Base-by-base conservation (phyloP, 2,329 filamentous ascomycete genomes). In the Periconia digitata region DNA sequence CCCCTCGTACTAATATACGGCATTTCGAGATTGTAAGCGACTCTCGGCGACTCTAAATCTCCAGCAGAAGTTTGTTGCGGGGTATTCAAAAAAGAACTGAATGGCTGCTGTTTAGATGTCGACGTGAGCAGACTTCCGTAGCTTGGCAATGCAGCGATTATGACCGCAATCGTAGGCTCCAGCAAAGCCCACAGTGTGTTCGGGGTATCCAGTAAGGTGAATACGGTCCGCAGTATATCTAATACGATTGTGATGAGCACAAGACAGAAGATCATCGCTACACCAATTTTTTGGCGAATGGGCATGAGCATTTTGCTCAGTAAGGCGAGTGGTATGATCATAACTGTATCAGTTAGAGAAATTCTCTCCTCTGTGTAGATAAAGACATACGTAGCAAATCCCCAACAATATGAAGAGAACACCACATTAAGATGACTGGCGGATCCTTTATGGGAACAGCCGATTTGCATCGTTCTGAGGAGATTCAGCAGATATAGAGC, bases 61-160 rank as follows among this genome's bases (percentile, higher is more conserved):
- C n/a, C n/a, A n/a, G n/a, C n/a, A n/a, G n/a, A n/a, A n/a, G n/a
- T n/a, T n/a, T n/a, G n/a, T n/a, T n/a, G n/a, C n/a, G n/a, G n/a
- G n/a, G n/a, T n/a, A 21, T 20, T 22, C 17, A 39, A 13, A 20
- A 21, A 39, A 10, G 37, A 39, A 12, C 8, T 39, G 37, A 39
- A 39, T 8, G 37, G 37, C 5, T 21, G 16, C n/a, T n/a, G n/a
- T n/a, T 39, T 39, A 12, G 37, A 17, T 12, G 13, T 12, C 37
- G 17, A 41, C 17, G 40, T 40, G 29, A 49, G 34, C 3, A 49
- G 13, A 1, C 47, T 43, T 6, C 47, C 18, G 42, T 54, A 56
- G 29, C 42, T 44, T 6, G 53, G 51, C 12, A 54, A 17, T 23
- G 53, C 51, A 38, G 51, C 54, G 8, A 56, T 47, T 10, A 51